Base-by-base conservation (phyloP, 1,139 yeast species). In the Sugiyamaella japonica region DNA sequence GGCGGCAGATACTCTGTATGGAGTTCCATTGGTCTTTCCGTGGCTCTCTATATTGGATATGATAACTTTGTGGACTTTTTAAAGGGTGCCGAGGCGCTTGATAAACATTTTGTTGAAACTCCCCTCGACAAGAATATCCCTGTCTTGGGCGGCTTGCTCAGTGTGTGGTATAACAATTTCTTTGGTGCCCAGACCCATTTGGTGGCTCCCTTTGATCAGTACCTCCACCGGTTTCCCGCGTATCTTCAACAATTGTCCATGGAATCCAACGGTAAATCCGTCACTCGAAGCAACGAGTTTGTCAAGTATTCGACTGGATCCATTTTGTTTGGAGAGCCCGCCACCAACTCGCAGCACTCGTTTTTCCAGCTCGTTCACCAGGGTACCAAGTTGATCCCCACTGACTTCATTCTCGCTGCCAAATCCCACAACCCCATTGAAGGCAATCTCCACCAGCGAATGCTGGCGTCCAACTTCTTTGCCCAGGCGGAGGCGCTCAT, bases 1-100 rank as follows among this genome's bases (percentile, higher is more conserved):
- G 99, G 99, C 70, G 99, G 99, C 70, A 86, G 99, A 76, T 93
- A 93, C 84, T 91, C 98, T 25, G 99, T 93, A 58, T 93, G 99
- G 99, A 89, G 97, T 44, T 95, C 99, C 63, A 93, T 93, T 74
- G 99, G 99, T 60, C 83, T 93, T 67, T 89, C 97, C 36, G 93
- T 93, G 61, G 96, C 96, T 66, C 77, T 93, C 67, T 93, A 87
- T 82, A 86, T 93, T 74, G 99, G 99, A 61, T 93, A 73, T 73
- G 98, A 93, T 63, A 89, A 90, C 81, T 93, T 93, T 70, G 90
- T 88, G 59, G 81, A 80, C 59, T 89, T 93, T 81, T 82, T 93
- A 70, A 87, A 86, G 76, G 99, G 99, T 77, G 99, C 97, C 62
- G 97, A 93, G 78, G 95, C 97, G 52, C 86, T 91, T 68, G 99